Percentiles rank a stretch among this genome's conserved stretches.
phyloP scores from a whole-genome alignment of 2,329 filamentous ascomycete species.

The Cercospora zeae-maydis region DNA sequence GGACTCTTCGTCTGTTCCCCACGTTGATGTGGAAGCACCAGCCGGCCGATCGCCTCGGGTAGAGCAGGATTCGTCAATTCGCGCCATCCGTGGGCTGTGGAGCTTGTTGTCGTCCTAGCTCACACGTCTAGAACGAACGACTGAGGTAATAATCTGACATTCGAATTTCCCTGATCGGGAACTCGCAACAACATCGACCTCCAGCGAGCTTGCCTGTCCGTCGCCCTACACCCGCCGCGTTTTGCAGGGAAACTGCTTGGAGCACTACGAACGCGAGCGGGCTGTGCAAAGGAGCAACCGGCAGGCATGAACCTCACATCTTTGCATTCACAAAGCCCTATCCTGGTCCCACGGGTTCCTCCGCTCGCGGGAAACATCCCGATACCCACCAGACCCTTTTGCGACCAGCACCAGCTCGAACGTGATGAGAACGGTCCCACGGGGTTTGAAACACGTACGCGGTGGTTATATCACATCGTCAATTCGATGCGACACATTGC shows the following conservation, averaged over 20 bases:
- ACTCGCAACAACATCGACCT: not conserved
- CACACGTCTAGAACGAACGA: not conserved
- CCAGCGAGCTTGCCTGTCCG: not conserved
- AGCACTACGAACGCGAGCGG: not conserved
- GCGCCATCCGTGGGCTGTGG: not conserved
- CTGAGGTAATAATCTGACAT: not conserved
- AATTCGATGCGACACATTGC: not conserved
- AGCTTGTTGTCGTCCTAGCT: not conserved
- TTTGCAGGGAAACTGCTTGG: not conserved
- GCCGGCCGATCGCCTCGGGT: not conserved
- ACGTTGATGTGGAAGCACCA: not conserved
- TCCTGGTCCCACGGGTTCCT: not conserved
- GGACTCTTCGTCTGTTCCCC: not conserved
- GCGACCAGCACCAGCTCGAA: not conserved
- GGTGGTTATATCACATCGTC: not conserved
- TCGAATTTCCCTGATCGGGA: not conserved
- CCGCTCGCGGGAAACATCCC: not conserved
- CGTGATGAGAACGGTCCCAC: not conserved
- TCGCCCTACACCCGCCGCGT: not conserved
- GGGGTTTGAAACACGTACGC: not conserved
- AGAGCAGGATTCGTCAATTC: not conserved
- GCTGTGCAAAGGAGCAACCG: not conserved
- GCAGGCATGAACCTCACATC: not conserved
- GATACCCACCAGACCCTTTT: not conserved
- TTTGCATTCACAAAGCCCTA: not conserved